phyloP scores from a whole-genome alignment of 768 basidiomycete species.

The Termitomyces sp. region DNA sequence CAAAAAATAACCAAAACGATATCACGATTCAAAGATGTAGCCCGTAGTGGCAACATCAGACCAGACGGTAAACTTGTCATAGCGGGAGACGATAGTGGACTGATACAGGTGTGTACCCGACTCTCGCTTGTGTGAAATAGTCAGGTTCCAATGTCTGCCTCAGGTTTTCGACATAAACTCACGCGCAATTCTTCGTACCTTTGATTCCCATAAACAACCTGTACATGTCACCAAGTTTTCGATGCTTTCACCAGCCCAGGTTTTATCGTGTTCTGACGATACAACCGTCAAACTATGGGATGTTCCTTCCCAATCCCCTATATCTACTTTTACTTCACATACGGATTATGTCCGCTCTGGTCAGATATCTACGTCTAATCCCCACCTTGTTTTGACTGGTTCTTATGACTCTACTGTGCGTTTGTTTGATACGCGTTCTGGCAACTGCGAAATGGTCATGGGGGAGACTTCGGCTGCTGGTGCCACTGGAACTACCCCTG shows the following conservation, averaged over 20 bases:
- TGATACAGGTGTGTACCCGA: conserved; percentile 61
- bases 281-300: conserved; percentile 94
- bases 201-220: conserved; percentile 93
- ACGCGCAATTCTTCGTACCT: conserved; percentile 86
- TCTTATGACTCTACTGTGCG: conserved; percentile 92
- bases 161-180: conserved; percentile 93
- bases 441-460: conserved; percentile 82
- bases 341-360: conserved; percentile 96
- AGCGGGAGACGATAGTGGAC: conserved; percentile 91
- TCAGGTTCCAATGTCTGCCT: neutral
- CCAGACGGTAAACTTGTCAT: conserved; percentile 92
- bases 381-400: conserved; percentile 82
- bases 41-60: conserved; percentile 83
- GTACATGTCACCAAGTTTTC: conserved; percentile 96
- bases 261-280: conserved; percentile 95
- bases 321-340: conserved; percentile 79
- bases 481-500: conserved; percentile 46
- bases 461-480: conserved; percentile 30
- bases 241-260: conserved; percentile 66
- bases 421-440: conserved; percentile 82
- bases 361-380: conserved; percentile 76
- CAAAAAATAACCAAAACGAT: conserved; percentile 97
- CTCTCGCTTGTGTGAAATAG: conserved; percentile 10
- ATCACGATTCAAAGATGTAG: conserved; percentile 94
- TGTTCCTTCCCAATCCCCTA: conserved; percentile 78